Evolutionary conservation across 2,329 filamentous ascomycete genomes (phyloP).

Genomic region (Neofusicoccum laricinum): DNA sequence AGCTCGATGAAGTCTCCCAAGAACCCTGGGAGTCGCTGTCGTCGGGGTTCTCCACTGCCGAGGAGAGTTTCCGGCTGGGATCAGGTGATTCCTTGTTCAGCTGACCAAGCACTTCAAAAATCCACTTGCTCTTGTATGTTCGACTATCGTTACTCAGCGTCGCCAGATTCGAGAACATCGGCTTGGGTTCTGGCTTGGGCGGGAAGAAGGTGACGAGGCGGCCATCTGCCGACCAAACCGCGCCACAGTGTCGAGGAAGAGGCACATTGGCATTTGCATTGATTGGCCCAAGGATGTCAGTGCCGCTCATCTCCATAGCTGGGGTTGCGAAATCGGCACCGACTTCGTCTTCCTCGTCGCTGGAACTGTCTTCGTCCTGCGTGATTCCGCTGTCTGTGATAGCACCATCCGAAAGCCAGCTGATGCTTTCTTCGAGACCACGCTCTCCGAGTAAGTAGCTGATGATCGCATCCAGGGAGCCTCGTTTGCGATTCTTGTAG

Average conservation of each 20-base stretch:
- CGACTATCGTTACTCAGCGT: constrained; percentile 49
- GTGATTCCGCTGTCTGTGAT: constrained; percentile 30
- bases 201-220: constrained; percentile 59
- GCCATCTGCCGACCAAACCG: constrained; percentile 56
- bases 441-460: constrained; percentile 60
- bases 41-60: constrained; percentile 28
- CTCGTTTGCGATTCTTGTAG: constrained; percentile 51
- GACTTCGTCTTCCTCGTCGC: constrained; percentile 68
- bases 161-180: constrained; percentile 44
- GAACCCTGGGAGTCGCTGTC: constrained; percentile 20
- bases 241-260: constrained; percentile 57
- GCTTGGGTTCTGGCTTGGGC: constrained; percentile 49
- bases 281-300: constrained; percentile 51
- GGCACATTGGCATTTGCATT: constrained; percentile 65
- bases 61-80: constrained; percentile 37
- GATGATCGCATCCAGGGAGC: constrained; percentile 60
- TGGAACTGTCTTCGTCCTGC: constrained; percentile 72
- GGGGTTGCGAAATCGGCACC: constrained; percentile 39
- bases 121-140: constrained; percentile 47
- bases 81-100: constrained; percentile 52
- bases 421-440: constrained; percentile 55
- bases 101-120: constrained; percentile 64
- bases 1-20: constrained; percentile 29
- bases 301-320: constrained; percentile 46
- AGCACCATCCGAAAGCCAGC: constrained; percentile 57